These are phyloP conservation scores for Panicum virgatum DNA, from an alignment of 202 grass and related monocot species.

Conservation along the genomic window DNA sequence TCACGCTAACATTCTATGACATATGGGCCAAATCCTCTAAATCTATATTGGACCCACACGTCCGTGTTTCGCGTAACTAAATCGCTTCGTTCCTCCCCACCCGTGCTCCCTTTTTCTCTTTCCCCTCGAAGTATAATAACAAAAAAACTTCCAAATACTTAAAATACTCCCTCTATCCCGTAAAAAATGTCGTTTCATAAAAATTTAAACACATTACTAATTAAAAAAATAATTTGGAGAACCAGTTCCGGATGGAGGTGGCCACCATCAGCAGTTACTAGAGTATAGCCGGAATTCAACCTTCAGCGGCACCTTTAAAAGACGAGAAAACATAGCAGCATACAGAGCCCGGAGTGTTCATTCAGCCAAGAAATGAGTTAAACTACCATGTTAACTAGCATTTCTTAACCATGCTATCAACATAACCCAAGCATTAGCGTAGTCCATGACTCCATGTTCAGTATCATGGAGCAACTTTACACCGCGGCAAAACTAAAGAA, in stretches of 20 bases:
- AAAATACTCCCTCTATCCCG: too few species aligned
- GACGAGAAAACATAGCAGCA: background rate
- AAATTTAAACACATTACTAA: too few species aligned
- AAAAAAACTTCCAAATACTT: too few species aligned
- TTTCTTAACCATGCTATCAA: slow-evolving; percentile 10
- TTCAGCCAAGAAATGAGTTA: background rate
- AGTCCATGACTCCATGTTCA: background rate
- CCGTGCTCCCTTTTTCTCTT: too few species aligned
- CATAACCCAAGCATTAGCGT: background rate
- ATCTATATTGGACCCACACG: too few species aligned
- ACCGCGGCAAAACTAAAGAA: background rate
- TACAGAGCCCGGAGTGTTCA: background rate
- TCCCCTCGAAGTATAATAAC: too few species aligned
- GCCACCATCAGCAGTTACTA: slow-evolving; percentile 98
- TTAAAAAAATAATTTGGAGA: too few species aligned
- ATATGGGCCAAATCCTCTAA: too few species aligned
- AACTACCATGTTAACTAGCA: background rate
- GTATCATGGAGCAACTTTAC: background rate
- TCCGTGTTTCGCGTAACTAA: too few species aligned
- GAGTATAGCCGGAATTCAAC: background rate
- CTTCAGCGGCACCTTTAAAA: background rate
- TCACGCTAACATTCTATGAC: too few species aligned
- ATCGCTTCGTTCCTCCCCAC: too few species aligned
- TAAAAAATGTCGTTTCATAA: too few species aligned
- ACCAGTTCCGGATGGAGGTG: slow-evolving; percentile 99